Base-by-base conservation (phyloP, 306 rosid species). In the Boehmeria nivea region DNA sequence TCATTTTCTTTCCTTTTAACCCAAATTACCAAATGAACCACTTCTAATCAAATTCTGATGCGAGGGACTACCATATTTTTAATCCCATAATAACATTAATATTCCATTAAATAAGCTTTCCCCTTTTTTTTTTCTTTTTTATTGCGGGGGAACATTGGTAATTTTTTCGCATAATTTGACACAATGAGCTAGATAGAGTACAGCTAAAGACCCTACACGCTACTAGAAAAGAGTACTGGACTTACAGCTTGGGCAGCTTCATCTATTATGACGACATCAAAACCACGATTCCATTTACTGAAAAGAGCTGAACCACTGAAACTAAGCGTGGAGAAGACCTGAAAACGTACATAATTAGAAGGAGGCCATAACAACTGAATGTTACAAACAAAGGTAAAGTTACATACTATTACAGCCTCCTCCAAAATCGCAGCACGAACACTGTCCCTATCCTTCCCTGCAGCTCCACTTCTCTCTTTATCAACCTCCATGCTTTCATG, bases 171-270 rank as follows among this genome's bases (percentile, higher is more conserved):
- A n/a, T n/a, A 14, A 14, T n/a, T 11, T 48, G 12, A 8, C 33
- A 23, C 14, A 14, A 21, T 1, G 31, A n/a, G 17, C 33, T 31
- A 10, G 36, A 6, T 31, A 10, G 8, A 6, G 36, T 0, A 10
- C 36, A 6, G 9, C 9, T 31, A 45, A 6, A 21, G 8, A 12
- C 52, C 5, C 14, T 13, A 20, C 10, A 17, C n/a, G n/a, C n/a
- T n/a, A n/a, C n/a, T n/a, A n/a, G 60, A 17, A 42, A 7, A 39
- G 10, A 28, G 7, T 21, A 37, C 6, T 6, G 6, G 50, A 72
- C 98, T 84, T 80, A 90, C 98, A 72, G 98, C 95, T 73, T 90
- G 98, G 54, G 94, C 98, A 66, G 98, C 95, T 79, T 90, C 95
- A 57, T 90, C 98, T 82, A 90, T 90, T 55, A 90, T 84, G 44